Conservation (phyloP, 2,329 filamentous ascomycete genomes). For the Ophiostoma perfectum region DNA sequence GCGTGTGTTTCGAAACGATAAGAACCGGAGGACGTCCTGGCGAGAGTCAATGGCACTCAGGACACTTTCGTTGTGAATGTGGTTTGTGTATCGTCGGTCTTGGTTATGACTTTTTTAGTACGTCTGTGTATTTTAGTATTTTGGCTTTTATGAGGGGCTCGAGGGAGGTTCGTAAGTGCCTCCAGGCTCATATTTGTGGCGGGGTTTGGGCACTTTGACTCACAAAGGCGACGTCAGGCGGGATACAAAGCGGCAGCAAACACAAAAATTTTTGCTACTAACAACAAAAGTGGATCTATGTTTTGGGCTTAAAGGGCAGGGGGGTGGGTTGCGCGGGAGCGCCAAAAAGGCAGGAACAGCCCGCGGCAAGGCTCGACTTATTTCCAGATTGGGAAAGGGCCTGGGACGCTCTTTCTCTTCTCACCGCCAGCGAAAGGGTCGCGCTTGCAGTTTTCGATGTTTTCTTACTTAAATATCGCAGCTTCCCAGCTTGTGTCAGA, state of each 20-base stretch:
- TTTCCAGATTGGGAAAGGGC: neutral
- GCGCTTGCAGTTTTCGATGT: neutral
- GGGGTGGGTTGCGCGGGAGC: conserved; percentile 10
- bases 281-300: conserved; percentile 6
- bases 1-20: neutral
- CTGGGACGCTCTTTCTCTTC: neutral
- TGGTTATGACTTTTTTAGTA: conserved; percentile 4
- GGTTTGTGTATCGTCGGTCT: neutral
- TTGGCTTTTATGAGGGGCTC: conserved; percentile 18
- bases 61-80: neutral
- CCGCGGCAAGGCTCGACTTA: conserved; percentile 10
- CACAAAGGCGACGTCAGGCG: conserved; percentile 13
- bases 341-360: conserved; percentile 14
- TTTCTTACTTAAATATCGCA: neutral
- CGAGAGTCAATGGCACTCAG: neutral
- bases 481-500: no score
- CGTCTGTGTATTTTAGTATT: conserved; percentile 3
- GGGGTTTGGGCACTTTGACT: conserved; percentile 25
- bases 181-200: conserved; percentile 7
- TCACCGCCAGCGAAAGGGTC: neutral
- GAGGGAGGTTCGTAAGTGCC: conserved; percentile 5
- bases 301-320: neutral
- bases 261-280: neutral
- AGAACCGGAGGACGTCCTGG: neutral
- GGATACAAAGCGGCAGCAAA: conserved; percentile 6